Evolutionary conservation across 768 basidiomycete species (phyloP).

Genomic region (Mycena venus): DNA sequence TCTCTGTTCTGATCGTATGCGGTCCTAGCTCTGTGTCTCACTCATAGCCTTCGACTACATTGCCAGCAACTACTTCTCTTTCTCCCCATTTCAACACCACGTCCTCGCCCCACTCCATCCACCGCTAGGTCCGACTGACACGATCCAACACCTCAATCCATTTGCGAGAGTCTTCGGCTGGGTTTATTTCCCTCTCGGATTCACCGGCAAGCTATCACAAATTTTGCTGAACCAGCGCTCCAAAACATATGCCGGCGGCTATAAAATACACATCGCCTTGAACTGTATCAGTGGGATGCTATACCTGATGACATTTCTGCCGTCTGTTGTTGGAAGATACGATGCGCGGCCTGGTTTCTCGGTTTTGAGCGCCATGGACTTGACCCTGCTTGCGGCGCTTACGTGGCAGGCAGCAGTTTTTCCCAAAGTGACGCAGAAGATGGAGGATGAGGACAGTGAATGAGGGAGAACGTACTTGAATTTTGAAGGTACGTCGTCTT

Average conservation of each 20-base stretch:
- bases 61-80: not conserved
- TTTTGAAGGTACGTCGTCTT: too few relatives aligned
- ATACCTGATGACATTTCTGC: not conserved
- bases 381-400: not conserved
- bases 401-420: conserved; percentile 21
- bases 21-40: conserved; percentile 11
- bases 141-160: not conserved
- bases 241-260: conserved; percentile 24
- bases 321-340: conserved; percentile 24
- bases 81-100: conserved; percentile 19
- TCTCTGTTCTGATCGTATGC: not conserved
- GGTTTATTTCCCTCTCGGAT: conserved; percentile 15
- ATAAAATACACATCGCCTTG: conserved; percentile 23
- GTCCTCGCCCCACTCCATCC: conserved; percentile 18
- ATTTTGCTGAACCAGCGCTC: conserved; percentile 27
- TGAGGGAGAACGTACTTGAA: too few relatives aligned
- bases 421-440: conserved; percentile 21
- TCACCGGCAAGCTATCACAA: conserved; percentile 26
- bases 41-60: conserved; percentile 10
- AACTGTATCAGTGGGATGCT: not conserved
- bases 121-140: not conserved
- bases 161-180: not conserved
- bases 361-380: not conserved
- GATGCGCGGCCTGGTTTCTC: conserved; percentile 28
- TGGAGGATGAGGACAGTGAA: conserved; percentile 30